A percentile compares a stretch with the other conserved stretches of the same genome.
Evolutionary conservation across 257 asterid species (phyloP).

Genomic region (Solanum boliviense): DNA sequence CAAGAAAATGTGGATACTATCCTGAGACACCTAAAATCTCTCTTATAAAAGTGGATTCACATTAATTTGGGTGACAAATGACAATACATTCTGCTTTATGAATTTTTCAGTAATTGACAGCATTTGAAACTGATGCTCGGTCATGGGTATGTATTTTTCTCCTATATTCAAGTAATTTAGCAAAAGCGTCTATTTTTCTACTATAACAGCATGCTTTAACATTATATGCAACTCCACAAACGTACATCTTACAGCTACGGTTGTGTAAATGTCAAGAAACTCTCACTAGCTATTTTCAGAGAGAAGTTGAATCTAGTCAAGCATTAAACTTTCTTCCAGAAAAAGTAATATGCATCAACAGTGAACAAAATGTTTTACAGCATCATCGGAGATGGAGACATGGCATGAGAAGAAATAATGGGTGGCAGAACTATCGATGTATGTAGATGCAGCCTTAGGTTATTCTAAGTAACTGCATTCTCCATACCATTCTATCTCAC

Average conservation of each 20-base stretch:
- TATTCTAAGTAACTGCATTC: not conserved
- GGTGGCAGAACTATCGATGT: not conserved
- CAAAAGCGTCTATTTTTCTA: not conserved
- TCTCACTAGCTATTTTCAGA: not conserved
- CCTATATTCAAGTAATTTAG: not conserved
- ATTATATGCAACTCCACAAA: not conserved
- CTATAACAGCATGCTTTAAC: not conserved
- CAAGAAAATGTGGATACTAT: not conserved
- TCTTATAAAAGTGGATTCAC: not conserved
- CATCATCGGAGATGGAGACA: not conserved
- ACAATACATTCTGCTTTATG: not conserved
- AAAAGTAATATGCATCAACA: not conserved
- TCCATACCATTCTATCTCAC: slow-evolving; percentile 28
- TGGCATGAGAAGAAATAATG: not conserved
- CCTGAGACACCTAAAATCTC: not conserved
- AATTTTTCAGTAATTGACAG: not conserved
- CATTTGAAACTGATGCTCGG: not conserved
- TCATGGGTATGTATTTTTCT: not conserved
- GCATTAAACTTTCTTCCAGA: not conserved
- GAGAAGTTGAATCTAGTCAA: not conserved
- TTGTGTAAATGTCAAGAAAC: not conserved
- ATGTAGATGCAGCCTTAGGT: not conserved
- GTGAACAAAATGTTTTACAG: not conserved
- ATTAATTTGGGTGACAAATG: not conserved
- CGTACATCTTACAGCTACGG: not conserved